These are phyloP conservation scores for Amoebophrya sp. DNA, from an alignment of 169 alveolate genomes.

Conservation along the genomic window DNA sequence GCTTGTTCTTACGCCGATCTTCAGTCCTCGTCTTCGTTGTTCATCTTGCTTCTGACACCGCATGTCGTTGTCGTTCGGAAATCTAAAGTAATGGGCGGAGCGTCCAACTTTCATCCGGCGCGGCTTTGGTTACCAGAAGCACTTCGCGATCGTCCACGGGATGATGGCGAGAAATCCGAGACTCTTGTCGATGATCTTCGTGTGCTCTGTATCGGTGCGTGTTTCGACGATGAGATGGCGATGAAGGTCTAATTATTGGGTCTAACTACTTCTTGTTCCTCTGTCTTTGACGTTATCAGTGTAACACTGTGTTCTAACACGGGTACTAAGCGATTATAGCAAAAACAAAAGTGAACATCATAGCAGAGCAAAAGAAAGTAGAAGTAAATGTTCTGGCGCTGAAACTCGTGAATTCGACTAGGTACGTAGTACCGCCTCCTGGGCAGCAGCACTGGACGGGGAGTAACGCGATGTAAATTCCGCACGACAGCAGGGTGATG, in stretches of 20 bases:
- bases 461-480: background rate
- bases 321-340: no score
- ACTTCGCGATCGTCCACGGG: background rate
- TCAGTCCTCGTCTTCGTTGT: no score
- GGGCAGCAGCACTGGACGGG: constrained; percentile 3
- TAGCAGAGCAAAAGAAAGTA: background rate
- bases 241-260: background rate
- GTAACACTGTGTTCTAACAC: no score
- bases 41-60: no score
- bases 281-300: no score
- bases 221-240: background rate
- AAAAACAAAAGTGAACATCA: no score
- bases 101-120: no score
- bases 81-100: no score
- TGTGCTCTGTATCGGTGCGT: background rate
- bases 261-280: no score
- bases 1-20: no score
- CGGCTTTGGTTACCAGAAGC: background rate
- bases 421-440: background rate
- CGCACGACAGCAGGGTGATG: background rate
- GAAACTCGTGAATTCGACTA: background rate
- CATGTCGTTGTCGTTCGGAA: no score
- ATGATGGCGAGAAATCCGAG: background rate
- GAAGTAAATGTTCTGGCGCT: background rate
- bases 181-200: background rate